Evolutionary conservation across 768 basidiomycete genomes (phyloP).

Genomic region (Kwoniella sp.): DNA sequence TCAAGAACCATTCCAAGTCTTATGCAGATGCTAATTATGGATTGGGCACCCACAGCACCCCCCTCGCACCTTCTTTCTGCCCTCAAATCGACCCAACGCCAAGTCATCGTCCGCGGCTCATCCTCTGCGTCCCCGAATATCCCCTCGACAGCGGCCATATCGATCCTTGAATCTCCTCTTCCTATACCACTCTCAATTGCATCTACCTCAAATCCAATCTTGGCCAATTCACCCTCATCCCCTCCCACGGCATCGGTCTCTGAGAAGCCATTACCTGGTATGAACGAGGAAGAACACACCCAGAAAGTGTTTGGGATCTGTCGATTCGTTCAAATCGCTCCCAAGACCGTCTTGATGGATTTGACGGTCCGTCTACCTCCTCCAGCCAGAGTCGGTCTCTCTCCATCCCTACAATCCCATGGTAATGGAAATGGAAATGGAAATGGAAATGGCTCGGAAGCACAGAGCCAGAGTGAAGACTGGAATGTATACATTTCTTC

Average conservation of each 20-base stretch:
- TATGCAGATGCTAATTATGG: too few species aligned
- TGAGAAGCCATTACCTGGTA: slow-evolving; percentile 29
- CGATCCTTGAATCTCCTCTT: slow-evolving; percentile 54
- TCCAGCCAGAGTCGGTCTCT: slow-evolving; percentile 35
- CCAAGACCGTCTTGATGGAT: slow-evolving; percentile 50
- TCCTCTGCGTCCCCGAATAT: slow-evolving; percentile 34
- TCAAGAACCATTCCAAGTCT: too few species aligned
- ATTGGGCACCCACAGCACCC: slow-evolving; percentile 42
- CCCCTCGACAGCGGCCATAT: slow-evolving; percentile 45
- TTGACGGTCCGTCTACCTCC: slow-evolving; percentile 54
- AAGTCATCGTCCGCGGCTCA: slow-evolving; percentile 51
- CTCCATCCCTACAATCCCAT: not conserved
- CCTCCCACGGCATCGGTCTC: not conserved
- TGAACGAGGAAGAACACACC: slow-evolving; percentile 44
- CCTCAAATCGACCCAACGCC: slow-evolving; percentile 47
- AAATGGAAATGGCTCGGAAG: slow-evolving; percentile 1
- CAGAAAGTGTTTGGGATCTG: slow-evolving; percentile 56
- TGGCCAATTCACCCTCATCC: slow-evolving; percentile 27
- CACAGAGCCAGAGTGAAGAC: not conserved
- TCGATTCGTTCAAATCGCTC: slow-evolving; percentile 53
- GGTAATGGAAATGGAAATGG: not conserved
- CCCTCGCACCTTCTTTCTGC: slow-evolving; percentile 47
- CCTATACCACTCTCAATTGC: slow-evolving; percentile 42
- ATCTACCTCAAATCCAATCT: slow-evolving; percentile 33
- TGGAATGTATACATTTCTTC: slow-evolving; percentile 52